These are phyloP conservation scores for Aechmea fasciata DNA, from an alignment of 176 grass and related monocot species.

Conservation along the genomic window DNA sequence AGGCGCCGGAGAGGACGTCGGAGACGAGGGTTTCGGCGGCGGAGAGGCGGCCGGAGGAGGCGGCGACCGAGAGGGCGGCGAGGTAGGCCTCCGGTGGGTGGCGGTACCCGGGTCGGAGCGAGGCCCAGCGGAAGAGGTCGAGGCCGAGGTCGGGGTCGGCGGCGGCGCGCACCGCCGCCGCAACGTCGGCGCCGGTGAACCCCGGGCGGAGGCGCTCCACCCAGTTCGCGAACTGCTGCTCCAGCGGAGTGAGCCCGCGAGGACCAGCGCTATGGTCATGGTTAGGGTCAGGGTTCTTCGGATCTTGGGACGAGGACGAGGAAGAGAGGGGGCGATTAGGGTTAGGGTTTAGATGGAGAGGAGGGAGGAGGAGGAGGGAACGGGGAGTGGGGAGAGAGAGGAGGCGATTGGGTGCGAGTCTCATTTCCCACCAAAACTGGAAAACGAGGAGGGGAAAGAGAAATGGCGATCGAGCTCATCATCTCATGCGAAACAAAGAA, in stretches of 20 bases:
- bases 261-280: not conserved
- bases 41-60: conserved; percentile 39
- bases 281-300: conserved; percentile 9
- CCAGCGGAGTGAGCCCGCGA: conserved; percentile 42
- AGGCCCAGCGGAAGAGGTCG: conserved; percentile 85
- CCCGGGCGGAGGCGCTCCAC: conserved; percentile 61
- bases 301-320: conserved; percentile 9
- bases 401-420: not conserved
- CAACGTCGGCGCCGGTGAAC: conserved; percentile 53
- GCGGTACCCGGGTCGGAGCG: conserved; percentile 62
- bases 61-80: conserved; percentile 49
- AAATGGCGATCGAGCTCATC: too few relatives aligned
- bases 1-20: conserved; percentile 76
- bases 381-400: not conserved
- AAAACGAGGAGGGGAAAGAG: too few relatives aligned
- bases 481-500: too few relatives aligned
- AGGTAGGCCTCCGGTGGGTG: conserved; percentile 53
- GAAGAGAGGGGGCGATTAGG: not conserved
- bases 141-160: conserved; percentile 65
- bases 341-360: conserved; percentile 4
- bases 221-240: conserved; percentile 84
- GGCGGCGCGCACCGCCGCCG: conserved; percentile 44
- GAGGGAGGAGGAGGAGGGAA: conserved; percentile 14
- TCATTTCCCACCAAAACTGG: not conserved
- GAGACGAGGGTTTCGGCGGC: conserved; percentile 54